Evolutionary conservation across 1,139 yeast species (phyloP).

Genomic region (Pichiaceae sp.): DNA sequence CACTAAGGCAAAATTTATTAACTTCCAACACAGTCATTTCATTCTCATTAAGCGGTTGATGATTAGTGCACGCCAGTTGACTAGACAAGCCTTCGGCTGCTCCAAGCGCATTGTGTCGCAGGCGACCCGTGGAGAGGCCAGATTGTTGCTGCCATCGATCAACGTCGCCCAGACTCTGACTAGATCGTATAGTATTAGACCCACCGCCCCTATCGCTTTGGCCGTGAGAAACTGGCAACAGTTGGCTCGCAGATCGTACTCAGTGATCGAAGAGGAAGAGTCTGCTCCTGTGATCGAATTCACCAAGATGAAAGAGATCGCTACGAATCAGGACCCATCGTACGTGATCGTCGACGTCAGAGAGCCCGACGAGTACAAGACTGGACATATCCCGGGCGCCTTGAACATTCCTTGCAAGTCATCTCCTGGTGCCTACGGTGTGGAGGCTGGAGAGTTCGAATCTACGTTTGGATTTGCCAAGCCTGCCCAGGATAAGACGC

Average conservation of each 20-base stretch:
- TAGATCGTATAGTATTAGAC: too few relatives aligned
- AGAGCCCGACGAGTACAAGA: constrained; percentile 74
- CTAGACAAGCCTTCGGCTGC: too few relatives aligned
- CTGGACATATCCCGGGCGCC: constrained; percentile 74
- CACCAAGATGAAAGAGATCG: constrained; percentile 17
- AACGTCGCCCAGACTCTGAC: too few relatives aligned
- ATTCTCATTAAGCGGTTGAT: too few relatives aligned
- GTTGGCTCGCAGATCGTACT: constrained; percentile 18
- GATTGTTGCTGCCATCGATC: too few relatives aligned
- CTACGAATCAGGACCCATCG: constrained; percentile 12
- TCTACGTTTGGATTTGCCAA: constrained; percentile 78
- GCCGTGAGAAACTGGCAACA: too few relatives aligned
- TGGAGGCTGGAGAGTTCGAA: constrained; percentile 69
- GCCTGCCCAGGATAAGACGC: constrained; percentile 62
- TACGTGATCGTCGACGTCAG: constrained; percentile 73
- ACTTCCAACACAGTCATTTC: too few relatives aligned
- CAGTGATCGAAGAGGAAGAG: constrained; percentile 18
- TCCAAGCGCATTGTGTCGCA: too few relatives aligned
- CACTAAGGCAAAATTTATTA: too few relatives aligned
- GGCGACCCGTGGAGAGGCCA: too few relatives aligned
- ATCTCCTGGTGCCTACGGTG: constrained; percentile 88
- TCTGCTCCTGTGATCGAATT: constrained; percentile 20
- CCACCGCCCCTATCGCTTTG: too few relatives aligned
- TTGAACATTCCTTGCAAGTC: constrained; percentile 85
- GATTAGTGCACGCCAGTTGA: too few relatives aligned